Percentiles rank a stretch among this genome's conserved stretches.
These are phyloP conservation scores for Wallacemonas sp. DNA, from an alignment of 208 protist species.

Conservation along the genomic window DNA sequence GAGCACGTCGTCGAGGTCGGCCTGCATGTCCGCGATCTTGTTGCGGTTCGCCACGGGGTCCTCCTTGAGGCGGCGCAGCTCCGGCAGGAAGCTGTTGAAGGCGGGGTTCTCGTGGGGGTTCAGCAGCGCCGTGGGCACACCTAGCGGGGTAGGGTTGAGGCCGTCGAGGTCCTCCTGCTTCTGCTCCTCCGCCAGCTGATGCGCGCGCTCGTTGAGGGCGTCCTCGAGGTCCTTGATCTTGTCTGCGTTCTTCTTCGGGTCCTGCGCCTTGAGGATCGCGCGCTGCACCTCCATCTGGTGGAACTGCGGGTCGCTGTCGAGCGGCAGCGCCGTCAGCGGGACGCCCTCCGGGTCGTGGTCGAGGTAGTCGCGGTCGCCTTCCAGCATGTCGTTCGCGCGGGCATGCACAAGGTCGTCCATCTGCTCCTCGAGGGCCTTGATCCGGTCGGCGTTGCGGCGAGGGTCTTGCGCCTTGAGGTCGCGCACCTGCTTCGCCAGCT, in stretches of 20 bases:
- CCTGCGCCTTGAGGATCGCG: constrained; percentile 55
- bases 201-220: constrained; percentile 64
- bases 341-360: constrained; percentile 70
- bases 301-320: constrained; percentile 54
- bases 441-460: constrained; percentile 44
- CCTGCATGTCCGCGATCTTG: constrained; percentile 56
- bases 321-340: constrained; percentile 40
- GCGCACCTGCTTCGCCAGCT: constrained; percentile 51
- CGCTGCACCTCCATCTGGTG: constrained; percentile 65
- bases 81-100: constrained; percentile 33
- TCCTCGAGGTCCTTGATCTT: constrained; percentile 66
- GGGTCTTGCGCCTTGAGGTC: constrained; percentile 55
- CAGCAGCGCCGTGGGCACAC: constrained; percentile 55
- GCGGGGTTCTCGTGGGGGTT: constrained; percentile 58
- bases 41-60: constrained; percentile 32
- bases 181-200: constrained; percentile 57
- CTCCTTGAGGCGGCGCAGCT: constrained; percentile 32
- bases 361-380: constrained; percentile 62
- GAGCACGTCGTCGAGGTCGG: constrained; percentile 58
- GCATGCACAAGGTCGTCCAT: constrained; percentile 60
- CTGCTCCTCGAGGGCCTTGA: constrained; percentile 46
- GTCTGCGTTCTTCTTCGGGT: constrained; percentile 44
- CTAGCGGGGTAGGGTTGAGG: constrained; percentile 41
- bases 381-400: constrained; percentile 44
- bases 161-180: constrained; percentile 55